phyloP scores from a whole-genome alignment of 208 protist genomes.

The Leishmania tropica region DNA sequence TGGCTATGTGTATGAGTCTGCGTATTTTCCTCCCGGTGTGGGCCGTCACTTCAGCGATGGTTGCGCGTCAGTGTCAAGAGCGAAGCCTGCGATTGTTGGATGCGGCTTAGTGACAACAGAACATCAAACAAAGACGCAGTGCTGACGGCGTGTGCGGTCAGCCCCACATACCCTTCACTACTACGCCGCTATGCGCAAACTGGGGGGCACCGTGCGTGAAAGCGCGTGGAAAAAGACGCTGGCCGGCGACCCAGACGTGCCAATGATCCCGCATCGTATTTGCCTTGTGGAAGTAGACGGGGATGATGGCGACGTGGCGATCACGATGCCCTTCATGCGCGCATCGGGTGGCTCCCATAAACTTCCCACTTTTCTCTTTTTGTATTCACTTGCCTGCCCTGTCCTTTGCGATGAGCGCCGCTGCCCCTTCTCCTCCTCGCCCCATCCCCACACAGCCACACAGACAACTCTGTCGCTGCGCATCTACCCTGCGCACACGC shows the following conservation, averaged over 20 bases:
- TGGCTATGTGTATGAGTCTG: background rate
- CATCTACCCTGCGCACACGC: background rate
- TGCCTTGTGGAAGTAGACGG: background rate
- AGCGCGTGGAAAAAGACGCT: background rate
- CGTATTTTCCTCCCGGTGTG: background rate
- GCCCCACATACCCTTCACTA: background rate
- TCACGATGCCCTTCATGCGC: background rate
- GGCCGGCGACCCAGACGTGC: background rate
- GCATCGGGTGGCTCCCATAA: background rate
- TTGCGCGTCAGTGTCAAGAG: background rate
- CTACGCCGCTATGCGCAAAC: background rate
- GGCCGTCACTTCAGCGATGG: background rate
- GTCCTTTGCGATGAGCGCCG: background rate
- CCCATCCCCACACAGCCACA: background rate
- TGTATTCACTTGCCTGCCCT: background rate
- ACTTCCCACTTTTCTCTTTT: background rate
- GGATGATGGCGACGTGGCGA: background rate
- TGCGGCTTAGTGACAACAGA: background rate
- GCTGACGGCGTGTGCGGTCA: background rate
- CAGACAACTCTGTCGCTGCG: background rate
- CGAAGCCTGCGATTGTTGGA: background rate
- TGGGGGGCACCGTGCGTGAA: background rate
- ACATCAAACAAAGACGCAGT: background rate
- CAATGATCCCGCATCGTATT: background rate
- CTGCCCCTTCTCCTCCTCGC: background rate